Evolutionary conservation across 352 stramenopile species (phyloP), one percentile per base, ranked within the genome.

Genomic region (Phytopythium oedochilum): DNA sequence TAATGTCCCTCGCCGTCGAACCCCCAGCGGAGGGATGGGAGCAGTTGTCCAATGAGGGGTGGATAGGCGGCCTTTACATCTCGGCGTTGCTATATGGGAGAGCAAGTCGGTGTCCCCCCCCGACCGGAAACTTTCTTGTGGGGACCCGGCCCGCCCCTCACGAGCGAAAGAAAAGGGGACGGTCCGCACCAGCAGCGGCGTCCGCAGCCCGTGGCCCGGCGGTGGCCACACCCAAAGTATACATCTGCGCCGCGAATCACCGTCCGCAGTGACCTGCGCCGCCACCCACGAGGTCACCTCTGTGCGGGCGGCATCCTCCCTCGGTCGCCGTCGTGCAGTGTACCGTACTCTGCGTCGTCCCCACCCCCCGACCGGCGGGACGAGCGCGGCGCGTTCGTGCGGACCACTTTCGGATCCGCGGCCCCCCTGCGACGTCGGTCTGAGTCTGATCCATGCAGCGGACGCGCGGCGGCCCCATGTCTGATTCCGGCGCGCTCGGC

Each of bases 121-220:
- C 15, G 28, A 52, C 8, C n/a, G 45, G 45, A 52, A 56, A 32
- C 39, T 55, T 66, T 66, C 59, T 66, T 66, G 59, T 66, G 59
- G 59, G 31, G 32, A 0, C 36, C n/a, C n/a, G n/a, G n/a, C n/a
- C n/a, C n/a, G n/a, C n/a, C n/a, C n/a, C n/a, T n/a, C n/a, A n/a
- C n/a, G n/a, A n/a, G n/a, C n/a, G n/a, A n/a, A n/a, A n/a, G n/a
- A n/a, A n/a, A n/a, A n/a, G n/a, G n/a, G n/a, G n/a, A n/a, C n/a
- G n/a, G n/a, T n/a, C n/a, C n/a, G n/a, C n/a, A n/a, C n/a, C n/a
- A n/a, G n/a, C n/a, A n/a, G n/a, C n/a, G n/a, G 39, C 20, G n/a
- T 45, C 31, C 31, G 31, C 31, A 36, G 31, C 31, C 31, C 12
- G 39, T 28, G n/a, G n/a, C n/a, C n/a, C n/a, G n/a, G n/a, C n/a